Percentiles rank a stretch among this genome's conserved stretches.
These are phyloP conservation scores for Tothia fuscella DNA, from an alignment of 2,329 filamentous ascomycete species.

Conservation along the genomic window DNA sequence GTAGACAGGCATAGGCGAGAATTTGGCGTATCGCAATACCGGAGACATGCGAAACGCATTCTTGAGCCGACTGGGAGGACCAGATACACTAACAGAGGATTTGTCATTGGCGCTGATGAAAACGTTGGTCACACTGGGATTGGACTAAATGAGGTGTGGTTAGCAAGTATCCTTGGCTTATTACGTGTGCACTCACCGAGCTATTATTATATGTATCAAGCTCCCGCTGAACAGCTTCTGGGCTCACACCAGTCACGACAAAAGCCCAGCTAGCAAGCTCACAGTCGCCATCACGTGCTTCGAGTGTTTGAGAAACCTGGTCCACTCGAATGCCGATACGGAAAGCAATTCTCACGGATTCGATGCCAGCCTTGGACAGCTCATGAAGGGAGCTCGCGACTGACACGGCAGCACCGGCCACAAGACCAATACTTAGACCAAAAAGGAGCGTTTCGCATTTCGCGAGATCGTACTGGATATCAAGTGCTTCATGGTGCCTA, in stretches of 20 bases:
- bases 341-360: slow-evolving; percentile 34
- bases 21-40: background rate
- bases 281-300: background rate
- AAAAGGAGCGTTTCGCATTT: background rate
- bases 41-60: background rate
- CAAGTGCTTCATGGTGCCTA: background rate
- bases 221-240: background rate
- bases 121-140: background rate
- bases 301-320: background rate
- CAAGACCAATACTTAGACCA: slow-evolving; percentile 35
- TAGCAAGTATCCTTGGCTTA: background rate
- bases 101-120: background rate
- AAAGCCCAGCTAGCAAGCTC: background rate
- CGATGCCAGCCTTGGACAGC: slow-evolving; percentile 28
- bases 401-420: slow-evolving; percentile 32
- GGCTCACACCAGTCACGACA: background rate
- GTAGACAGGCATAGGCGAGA: background rate
- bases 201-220: background rate
- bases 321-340: slow-evolving; percentile 15
- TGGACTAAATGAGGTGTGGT: background rate
- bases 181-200: background rate
- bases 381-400: slow-evolving; percentile 28
- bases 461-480: background rate
- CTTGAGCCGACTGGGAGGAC: background rate
- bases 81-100: background rate